Evolutionary conservation across 345 rosid species (phyloP), one percentile per base, ranked within the genome.

Genomic region (Erysimum cheiranthoides): DNA sequence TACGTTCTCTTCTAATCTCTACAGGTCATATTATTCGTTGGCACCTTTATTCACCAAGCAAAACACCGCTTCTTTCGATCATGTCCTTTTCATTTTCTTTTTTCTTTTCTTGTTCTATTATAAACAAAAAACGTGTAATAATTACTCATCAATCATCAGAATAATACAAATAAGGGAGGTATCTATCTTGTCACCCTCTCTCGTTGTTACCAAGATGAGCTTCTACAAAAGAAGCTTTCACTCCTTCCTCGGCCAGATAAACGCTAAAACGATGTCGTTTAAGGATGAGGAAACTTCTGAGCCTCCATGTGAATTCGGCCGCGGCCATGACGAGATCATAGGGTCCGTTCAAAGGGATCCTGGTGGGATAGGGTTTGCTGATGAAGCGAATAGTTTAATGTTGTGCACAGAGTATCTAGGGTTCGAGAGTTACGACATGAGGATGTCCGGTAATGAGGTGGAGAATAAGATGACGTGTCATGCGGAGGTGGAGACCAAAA

Each of bases 361-460:
- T 0, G 81, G 77, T 3, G 85, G 79, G 68, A 52, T 80, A 8
- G 78, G 85, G 2, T 86, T 84, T 73, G 18, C 78, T 27, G 89
- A 88, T 30, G 85, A 85, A 46, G 66, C 80, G 61, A 79, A 84
- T 56, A 91, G 93, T 32, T 61, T 90, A 70, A 84, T 73, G 89
- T 87, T 90, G 9, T 92, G 96, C 60, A 93, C 96, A 2, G 98
- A 93, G 87, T 86, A 91, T 71, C 78, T 93, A 13, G 98, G 98
- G 67, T 90, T 87, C 47, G 98, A 93, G 88, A 93, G 98, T 72
- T 90, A 78, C 8, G 88, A 86, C 39, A 90, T 86, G 70, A 77
- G 71, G 68, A 78, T 69, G 18, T 88, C 87, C 14, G 85, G 78
- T n/a, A 76, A 72, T 46, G 67, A 63, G 39, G 49, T 77, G 12